phyloP scores from a whole-genome alignment of 352 stramenopile genomes.

The Phytophthora cajani region DNA sequence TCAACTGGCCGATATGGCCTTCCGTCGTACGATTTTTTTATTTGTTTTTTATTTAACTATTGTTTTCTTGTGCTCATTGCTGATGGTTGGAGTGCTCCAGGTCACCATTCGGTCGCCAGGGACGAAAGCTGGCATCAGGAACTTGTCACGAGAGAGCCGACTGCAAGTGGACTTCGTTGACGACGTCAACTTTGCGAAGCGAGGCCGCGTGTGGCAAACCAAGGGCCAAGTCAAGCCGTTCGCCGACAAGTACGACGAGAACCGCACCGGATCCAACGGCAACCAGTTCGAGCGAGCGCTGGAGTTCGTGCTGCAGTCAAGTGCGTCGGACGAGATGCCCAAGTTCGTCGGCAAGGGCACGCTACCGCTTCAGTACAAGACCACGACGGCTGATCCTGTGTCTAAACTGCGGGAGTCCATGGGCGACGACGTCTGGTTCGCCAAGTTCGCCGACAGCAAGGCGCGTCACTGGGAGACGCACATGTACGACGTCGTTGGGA shows the following conservation, averaged over 20 bases:
- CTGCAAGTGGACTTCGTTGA: conserved; percentile 66
- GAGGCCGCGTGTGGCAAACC: conserved; percentile 33
- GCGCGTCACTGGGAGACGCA: conserved; percentile 23
- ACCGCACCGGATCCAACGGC: conserved; percentile 24
- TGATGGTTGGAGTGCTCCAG: conserved; percentile 20
- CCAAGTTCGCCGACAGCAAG: conserved; percentile 27
- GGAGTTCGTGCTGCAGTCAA: conserved; percentile 19
- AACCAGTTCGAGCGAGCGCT: conserved; percentile 32
- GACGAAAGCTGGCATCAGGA: conserved; percentile 30
- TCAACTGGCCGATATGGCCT: conserved; percentile 75
- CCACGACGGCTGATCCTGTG: conserved; percentile 5
- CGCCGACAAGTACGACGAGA: conserved; percentile 23
- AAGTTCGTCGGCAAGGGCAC: conserved; percentile 26
- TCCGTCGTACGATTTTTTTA: conserved; percentile 40
- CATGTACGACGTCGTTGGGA: conserved; percentile 17
- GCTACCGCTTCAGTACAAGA: conserved; percentile 20
- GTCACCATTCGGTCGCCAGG: conserved; percentile 61
- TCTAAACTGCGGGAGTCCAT: conserved; percentile 13
- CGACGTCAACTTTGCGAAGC: conserved; percentile 36
- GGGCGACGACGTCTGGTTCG: conserved; percentile 27
- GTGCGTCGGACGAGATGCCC: conserved; percentile 17
- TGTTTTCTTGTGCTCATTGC: background rate
- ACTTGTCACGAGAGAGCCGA: conserved; percentile 39
- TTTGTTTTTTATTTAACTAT: background rate
- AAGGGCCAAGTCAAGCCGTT: conserved; percentile 29